A percentile compares a stretch with the other conserved stretches of the same genome.
Conservation (phyloP, 768 basidiomycete genomes). For the Mycena pura region DNA sequence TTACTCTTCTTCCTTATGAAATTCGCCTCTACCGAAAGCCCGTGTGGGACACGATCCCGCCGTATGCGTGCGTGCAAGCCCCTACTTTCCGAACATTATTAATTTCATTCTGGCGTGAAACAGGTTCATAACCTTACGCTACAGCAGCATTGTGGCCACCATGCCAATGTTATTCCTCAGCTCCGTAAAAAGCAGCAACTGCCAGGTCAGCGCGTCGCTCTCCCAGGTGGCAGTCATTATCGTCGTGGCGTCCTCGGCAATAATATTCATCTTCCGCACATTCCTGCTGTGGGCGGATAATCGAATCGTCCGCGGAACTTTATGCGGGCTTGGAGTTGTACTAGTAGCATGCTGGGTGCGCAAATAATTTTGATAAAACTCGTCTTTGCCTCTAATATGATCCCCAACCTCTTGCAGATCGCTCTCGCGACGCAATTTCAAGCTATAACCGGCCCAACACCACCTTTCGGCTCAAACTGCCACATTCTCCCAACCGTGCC, state of each 20-base stretch:
- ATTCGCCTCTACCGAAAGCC: constrained; percentile 14
- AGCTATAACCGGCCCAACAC: background rate
- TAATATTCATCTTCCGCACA: constrained; percentile 18
- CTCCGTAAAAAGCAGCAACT: background rate
- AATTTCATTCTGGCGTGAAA: fast-evolving
- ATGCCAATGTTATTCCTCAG: constrained; percentile 12
- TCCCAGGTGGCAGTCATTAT: constrained; percentile 15
- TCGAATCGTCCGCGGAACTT: background rate
- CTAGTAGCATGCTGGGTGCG: constrained; percentile 11
- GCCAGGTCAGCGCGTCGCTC: constrained; percentile 16
- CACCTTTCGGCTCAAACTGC: constrained; percentile 8
- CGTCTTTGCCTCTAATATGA: too few relatives aligned
- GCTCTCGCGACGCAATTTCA: constrained; percentile 6
- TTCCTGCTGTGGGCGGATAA: constrained; percentile 10
- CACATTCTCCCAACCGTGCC: background rate
- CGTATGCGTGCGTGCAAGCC: constrained; percentile 6
- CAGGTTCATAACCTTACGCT: constrained; percentile 17
- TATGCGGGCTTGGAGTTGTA: background rate
- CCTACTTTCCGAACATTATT: background rate
- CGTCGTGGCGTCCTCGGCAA: constrained; percentile 3
- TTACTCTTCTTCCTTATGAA: constrained; percentile 12
- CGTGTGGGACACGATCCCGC: constrained; percentile 18
- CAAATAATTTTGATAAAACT: background rate
- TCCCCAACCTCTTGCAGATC: background rate
- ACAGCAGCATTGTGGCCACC: constrained; percentile 20